These are phyloP conservation scores for Penicillium ucsense DNA, from an alignment of 495 filamentous ascomycete genomes.

Conservation along the genomic window DNA sequence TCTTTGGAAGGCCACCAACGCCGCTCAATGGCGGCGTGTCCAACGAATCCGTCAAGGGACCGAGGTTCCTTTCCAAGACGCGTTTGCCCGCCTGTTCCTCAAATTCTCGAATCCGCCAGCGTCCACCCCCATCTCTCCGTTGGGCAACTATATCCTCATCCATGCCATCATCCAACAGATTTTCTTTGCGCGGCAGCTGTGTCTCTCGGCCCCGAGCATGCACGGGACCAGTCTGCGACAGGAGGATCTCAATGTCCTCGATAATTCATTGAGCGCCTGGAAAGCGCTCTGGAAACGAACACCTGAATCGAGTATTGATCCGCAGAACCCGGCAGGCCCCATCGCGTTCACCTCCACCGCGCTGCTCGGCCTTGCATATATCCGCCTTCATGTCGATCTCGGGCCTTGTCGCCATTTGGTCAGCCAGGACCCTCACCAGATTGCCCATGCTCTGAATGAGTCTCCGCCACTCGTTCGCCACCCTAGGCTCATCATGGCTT, in stretches of 20 bases:
- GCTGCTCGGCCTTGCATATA: constrained; percentile 44
- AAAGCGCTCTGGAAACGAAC: constrained; percentile 43
- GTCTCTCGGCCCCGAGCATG: constrained; percentile 34
- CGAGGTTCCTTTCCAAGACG: constrained; percentile 38
- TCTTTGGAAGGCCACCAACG: constrained; percentile 41
- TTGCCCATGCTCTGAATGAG: constrained; percentile 30
- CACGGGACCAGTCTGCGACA: constrained; percentile 35
- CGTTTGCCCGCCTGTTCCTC: constrained; percentile 37
- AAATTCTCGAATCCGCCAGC: constrained; percentile 33
- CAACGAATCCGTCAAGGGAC: constrained; percentile 26
- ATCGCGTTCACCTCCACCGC: constrained; percentile 47
- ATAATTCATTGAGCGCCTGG: constrained; percentile 40
- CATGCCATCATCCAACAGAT: constrained; percentile 46
- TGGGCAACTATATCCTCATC: constrained; percentile 46
- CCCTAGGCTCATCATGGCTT: constrained; percentile 39
- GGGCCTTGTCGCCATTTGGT: constrained; percentile 38
- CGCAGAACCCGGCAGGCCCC: constrained; percentile 41
- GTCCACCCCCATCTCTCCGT: constrained; percentile 41
- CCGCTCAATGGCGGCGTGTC: constrained; percentile 35
- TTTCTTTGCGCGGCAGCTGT: constrained; percentile 41
- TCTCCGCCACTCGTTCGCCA: constrained; percentile 35
- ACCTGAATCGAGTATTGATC: constrained; percentile 44
- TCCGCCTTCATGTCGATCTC: constrained; percentile 40
- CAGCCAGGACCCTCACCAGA: constrained; percentile 37
- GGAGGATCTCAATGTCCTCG: constrained; percentile 34